phyloP scores from a whole-genome alignment of 2,329 filamentous ascomycete genomes.

The Coniochaeta ligniaria region DNA sequence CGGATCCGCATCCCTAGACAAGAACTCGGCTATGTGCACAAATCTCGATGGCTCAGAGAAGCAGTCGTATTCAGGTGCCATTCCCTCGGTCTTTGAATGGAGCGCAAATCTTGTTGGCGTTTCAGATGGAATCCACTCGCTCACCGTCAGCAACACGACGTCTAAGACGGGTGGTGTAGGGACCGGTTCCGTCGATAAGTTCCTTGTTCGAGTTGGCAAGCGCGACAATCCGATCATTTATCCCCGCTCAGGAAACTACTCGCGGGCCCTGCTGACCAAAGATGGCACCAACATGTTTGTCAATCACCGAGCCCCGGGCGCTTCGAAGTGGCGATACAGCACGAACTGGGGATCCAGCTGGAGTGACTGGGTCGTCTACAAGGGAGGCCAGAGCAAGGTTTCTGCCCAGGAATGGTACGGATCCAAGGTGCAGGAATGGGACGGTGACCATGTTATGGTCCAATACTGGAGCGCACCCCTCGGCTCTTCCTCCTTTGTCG shows the following conservation, averaged over 20 bases:
- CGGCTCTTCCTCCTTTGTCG: conserved; percentile 52
- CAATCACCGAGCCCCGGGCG: conserved; percentile 51
- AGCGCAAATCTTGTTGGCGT: conserved; percentile 45
- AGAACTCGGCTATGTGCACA: conserved; percentile 31
- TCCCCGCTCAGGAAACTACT: conserved; percentile 49
- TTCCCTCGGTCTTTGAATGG: conserved; percentile 49
- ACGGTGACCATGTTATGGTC: conserved; percentile 53
- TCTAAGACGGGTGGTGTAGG: conserved; percentile 29
- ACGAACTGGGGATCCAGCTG: conserved; percentile 54
- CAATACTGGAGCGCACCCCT: conserved; percentile 56
- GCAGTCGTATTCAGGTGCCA: conserved; percentile 39
- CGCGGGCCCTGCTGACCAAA: conserved; percentile 38
- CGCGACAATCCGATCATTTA: conserved; percentile 53
- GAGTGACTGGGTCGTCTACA: conserved; percentile 51
- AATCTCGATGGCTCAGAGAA: conserved; percentile 24
- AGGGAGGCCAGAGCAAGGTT: conserved; percentile 40
- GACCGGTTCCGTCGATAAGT: conserved; percentile 49
- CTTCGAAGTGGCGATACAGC: conserved; percentile 56
- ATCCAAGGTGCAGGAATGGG: conserved; percentile 49
- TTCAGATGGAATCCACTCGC: conserved; percentile 51
- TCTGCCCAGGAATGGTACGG: conserved; percentile 46
- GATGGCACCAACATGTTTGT: conserved; percentile 30
- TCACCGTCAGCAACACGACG: conserved; percentile 46
- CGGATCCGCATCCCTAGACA: conserved; percentile 35
- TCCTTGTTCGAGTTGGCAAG: conserved; percentile 53